A percentile compares a stretch with the other conserved stretches of the same genome.
These are phyloP conservation scores for Leptomonas seymouri DNA, from an alignment of 208 protist genomes.

Conservation along the genomic window DNA sequence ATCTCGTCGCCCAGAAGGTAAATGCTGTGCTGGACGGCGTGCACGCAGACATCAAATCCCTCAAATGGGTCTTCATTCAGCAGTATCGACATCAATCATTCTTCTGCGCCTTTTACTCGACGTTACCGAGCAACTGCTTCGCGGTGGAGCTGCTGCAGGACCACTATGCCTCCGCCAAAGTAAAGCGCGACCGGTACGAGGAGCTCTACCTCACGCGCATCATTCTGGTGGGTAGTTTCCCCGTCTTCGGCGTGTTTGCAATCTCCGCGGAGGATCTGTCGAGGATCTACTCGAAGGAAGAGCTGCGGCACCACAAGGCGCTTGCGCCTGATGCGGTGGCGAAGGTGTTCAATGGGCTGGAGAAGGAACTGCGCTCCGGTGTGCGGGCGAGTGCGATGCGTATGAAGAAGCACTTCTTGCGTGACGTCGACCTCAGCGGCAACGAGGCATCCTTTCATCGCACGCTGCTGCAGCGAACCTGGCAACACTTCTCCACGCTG, in stretches of 20 bases:
- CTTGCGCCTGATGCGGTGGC: slow-evolving; percentile 70
- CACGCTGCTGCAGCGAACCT: slow-evolving; percentile 81
- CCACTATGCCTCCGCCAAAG: slow-evolving; percentile 65
- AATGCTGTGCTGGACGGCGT: slow-evolving; percentile 57
- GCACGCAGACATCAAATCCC: slow-evolving; percentile 43
- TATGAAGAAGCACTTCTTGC: slow-evolving; percentile 88
- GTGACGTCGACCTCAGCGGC: slow-evolving; percentile 56
- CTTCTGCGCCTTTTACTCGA: slow-evolving; percentile 85
- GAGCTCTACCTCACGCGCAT: slow-evolving; percentile 88
- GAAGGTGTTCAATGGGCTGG: slow-evolving; percentile 57
- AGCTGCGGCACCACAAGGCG: slow-evolving; percentile 82
- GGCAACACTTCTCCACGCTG: slow-evolving; percentile 76
- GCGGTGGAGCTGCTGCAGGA: slow-evolving; percentile 65
- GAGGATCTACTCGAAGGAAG: slow-evolving; percentile 72
- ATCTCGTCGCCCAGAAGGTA: slow-evolving; percentile 41
- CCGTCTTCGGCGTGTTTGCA: slow-evolving; percentile 74
- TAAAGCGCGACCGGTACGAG: slow-evolving; percentile 80
- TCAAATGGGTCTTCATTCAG: slow-evolving; percentile 80
- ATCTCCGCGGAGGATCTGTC: slow-evolving; percentile 84
- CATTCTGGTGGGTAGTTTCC: slow-evolving; percentile 74
- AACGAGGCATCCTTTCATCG: slow-evolving; percentile 79
- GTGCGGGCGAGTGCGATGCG: slow-evolving; percentile 59
- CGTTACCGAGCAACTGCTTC: slow-evolving; percentile 56
- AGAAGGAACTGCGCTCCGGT: slow-evolving; percentile 72
- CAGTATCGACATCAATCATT: slow-evolving; percentile 91